phyloP scores from a whole-genome alignment of 371 early-diverging fungal genomes.

The Rhizopus sp. region DNA sequence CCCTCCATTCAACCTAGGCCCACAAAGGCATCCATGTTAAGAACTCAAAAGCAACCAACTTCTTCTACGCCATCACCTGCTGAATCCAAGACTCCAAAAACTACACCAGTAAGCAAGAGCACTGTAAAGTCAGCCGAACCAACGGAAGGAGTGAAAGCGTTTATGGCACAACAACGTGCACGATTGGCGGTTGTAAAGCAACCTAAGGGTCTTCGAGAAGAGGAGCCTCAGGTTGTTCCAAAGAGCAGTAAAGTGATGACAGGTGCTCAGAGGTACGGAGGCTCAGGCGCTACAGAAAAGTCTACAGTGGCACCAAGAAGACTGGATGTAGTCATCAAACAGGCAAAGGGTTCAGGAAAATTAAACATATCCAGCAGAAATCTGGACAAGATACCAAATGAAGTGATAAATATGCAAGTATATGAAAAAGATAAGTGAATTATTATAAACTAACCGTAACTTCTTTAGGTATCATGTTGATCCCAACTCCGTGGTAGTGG shows the following conservation, averaged over 20 bases:
- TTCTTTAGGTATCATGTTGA: slow-evolving; percentile 58
- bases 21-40: slow-evolving; percentile 41
- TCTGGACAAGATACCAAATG: slow-evolving; percentile 64
- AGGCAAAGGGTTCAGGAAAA: slow-evolving; percentile 56
- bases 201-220: slow-evolving; percentile 1
- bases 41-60: slow-evolving; percentile 20
- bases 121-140: slow-evolving; percentile 8
- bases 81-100: slow-evolving; percentile 2
- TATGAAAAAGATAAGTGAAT: neutral
- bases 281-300: slow-evolving; percentile 14
- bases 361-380: slow-evolving; percentile 72
- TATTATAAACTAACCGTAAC: neutral
- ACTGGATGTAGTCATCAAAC: slow-evolving; percentile 36
- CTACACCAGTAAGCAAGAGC: slow-evolving; percentile 3
- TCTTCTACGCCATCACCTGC: slow-evolving; percentile 6
- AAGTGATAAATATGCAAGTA: slow-evolving; percentile 59
- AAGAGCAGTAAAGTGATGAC: slow-evolving; percentile 30
- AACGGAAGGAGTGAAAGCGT: slow-evolving; percentile 45
- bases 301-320: slow-evolving; percentile 28
- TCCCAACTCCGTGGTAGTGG: slow-evolving; percentile 56
- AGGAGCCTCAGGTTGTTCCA: slow-evolving; percentile 1
- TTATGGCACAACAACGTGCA: slow-evolving; percentile 50
- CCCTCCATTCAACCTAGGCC: slow-evolving; percentile 31
- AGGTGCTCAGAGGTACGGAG: slow-evolving; percentile 36
- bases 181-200: slow-evolving; percentile 12